Evolutionary conservation across 768 basidiomycete species (phyloP).

Genomic region (Mycena rebaudengoi): DNA sequence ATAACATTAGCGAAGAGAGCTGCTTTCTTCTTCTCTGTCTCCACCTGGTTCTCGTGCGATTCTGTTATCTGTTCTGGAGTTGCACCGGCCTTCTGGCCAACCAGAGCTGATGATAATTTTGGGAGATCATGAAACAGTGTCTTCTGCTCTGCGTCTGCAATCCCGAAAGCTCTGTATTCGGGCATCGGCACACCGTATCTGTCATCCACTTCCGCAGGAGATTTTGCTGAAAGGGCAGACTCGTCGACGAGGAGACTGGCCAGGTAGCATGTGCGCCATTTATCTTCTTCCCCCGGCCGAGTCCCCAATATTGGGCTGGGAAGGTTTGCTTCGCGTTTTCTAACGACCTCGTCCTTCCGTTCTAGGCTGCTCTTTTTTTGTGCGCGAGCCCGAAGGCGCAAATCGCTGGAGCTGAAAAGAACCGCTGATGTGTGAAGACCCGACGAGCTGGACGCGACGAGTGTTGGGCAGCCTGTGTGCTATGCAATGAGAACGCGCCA

Average conservation of each 20-base stretch:
- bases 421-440: slow-evolving; percentile 60
- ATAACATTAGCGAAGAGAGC: slow-evolving; percentile 67
- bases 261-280: slow-evolving; percentile 76
- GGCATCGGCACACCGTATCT: slow-evolving; percentile 53
- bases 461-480: slow-evolving; percentile 20
- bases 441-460: slow-evolving; percentile 34
- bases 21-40: slow-evolving; percentile 52
- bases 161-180: slow-evolving; percentile 67
- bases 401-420: slow-evolving; percentile 40
- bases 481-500: not conserved
- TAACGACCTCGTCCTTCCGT: slow-evolving; percentile 53
- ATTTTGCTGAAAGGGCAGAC: slow-evolving; percentile 49
- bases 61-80: too few species aligned
- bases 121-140: slow-evolving; percentile 78
- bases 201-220: slow-evolving; percentile 42
- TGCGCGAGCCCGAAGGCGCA: slow-evolving; percentile 45
- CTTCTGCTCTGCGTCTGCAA: slow-evolving; percentile 64
- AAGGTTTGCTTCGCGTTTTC: slow-evolving; percentile 45
- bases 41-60: too few species aligned
- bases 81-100: too few species aligned
- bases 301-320: slow-evolving; percentile 83
- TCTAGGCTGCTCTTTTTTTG: slow-evolving; percentile 54
- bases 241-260: slow-evolving; percentile 68
- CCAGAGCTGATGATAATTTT: slow-evolving; percentile 47
- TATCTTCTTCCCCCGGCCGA: slow-evolving; percentile 65